These are phyloP conservation scores for Helminthosporium solani DNA, from an alignment of 2,329 filamentous ascomycete species.

Conservation along the genomic window DNA sequence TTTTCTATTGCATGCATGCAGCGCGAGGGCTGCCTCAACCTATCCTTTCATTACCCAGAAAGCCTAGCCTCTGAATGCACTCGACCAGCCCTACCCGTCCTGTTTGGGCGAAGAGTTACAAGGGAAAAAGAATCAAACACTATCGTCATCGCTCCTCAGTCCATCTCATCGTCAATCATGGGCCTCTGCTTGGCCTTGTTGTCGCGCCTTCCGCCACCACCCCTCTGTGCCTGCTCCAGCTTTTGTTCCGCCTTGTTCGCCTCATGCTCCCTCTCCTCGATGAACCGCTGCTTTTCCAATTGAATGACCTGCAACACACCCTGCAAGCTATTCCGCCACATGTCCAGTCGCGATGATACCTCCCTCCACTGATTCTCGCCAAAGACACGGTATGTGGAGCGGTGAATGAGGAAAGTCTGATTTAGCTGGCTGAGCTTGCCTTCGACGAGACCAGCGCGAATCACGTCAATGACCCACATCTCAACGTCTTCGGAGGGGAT, in stretches of 20 bases:
- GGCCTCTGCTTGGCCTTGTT: slow-evolving; percentile 29
- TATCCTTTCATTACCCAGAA: slow-evolving; percentile 23
- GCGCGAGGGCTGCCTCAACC: slow-evolving; percentile 29
- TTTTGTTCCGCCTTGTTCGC: slow-evolving; percentile 70
- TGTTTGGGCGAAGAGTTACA: slow-evolving; percentile 17
- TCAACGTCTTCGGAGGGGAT: slow-evolving; percentile 83
- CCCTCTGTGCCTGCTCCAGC: slow-evolving; percentile 42
- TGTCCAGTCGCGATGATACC: slow-evolving; percentile 84
- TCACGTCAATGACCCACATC: slow-evolving; percentile 98
- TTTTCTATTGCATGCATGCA: slow-evolving; percentile 32
- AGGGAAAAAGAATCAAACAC: slow-evolving; percentile 16
- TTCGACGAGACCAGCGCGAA: slow-evolving; percentile 91
- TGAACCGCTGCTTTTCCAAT: slow-evolving; percentile 77
- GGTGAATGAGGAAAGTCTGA: slow-evolving; percentile 91
- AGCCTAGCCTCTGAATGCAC: slow-evolving; percentile 32
- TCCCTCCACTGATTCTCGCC: slow-evolving; percentile 98
- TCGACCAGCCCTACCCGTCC: slow-evolving; percentile 21
- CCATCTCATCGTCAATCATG: slow-evolving; percentile 38
- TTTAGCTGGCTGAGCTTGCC: slow-evolving; percentile 93
- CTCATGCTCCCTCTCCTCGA: slow-evolving; percentile 76
- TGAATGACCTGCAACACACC: slow-evolving; percentile 77
- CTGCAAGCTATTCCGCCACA: slow-evolving; percentile 81
- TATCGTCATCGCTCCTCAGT: slow-evolving; percentile 20
- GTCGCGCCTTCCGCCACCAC: slow-evolving; percentile 21
- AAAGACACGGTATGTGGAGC: slow-evolving; percentile 94